Conservation (phyloP, 192 early-diverging fungal genomes). For the Chytriomyces hyalinus region DNA sequence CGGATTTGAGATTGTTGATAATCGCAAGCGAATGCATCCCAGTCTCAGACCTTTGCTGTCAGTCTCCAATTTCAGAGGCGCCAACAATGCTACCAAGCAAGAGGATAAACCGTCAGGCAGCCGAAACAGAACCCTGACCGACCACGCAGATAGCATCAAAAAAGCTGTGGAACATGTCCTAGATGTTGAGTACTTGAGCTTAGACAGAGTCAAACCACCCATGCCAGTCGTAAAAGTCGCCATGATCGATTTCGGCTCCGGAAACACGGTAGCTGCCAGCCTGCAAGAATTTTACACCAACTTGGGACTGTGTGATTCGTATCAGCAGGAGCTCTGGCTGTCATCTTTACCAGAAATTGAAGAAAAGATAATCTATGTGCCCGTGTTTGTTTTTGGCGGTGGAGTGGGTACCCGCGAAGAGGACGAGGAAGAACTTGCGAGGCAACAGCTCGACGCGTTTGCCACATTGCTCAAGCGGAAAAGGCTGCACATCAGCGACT, state of each 20-base stretch:
- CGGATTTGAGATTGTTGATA: conserved; percentile 7
- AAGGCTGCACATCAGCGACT: neutral
- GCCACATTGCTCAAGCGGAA: neutral
- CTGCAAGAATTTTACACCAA: conserved; percentile 9
- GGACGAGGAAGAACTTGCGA: neutral
- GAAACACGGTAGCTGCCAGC: conserved; percentile 12
- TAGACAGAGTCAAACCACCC: neutral
- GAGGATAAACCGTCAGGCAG: neutral
- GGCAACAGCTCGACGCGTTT: neutral
- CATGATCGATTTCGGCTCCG: conserved; percentile 13
- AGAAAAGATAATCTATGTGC: conserved; percentile 7
- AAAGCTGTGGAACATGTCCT: neutral
- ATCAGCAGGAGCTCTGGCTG: neutral
- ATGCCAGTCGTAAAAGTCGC: conserved; percentile 15
- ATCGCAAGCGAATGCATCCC: conserved; percentile 4
- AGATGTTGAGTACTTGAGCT: neutral
- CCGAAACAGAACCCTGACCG: neutral
- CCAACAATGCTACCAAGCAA: neutral
- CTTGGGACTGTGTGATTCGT: neutral
- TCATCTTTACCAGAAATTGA: neutral
- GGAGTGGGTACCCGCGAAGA: neutral
- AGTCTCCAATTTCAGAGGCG: conserved; percentile 10
- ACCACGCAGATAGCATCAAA: neutral
- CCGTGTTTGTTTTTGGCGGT: conserved; percentile 25
- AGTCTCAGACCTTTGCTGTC: conserved; percentile 14